Base-by-base conservation (phyloP, 805 yeast species). In the Aciculoconidium aculeatum region DNA sequence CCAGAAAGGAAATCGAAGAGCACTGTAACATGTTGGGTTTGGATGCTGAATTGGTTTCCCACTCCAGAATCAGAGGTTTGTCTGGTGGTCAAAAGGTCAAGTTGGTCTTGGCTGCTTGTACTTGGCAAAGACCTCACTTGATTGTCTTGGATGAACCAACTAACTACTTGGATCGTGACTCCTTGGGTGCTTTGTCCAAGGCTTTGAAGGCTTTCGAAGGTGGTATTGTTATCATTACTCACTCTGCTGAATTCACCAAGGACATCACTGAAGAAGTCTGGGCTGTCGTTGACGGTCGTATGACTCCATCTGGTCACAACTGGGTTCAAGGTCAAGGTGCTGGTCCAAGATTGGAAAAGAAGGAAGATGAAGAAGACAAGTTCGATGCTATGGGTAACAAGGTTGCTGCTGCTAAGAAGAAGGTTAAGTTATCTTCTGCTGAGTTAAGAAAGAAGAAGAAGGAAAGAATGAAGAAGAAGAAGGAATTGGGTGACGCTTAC, bases 401-500 rank as follows among this genome's bases (percentile, higher is more conserved):
- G 94, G 79, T 92, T 69, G 88, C 86, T 58, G 72, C 83, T 65
- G 85, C 75, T 66, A 85, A 87, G 83, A 92, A 92, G 94, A 88
- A 83, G 80, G 75, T 77, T 70, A 92, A 92, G 84, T 77, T 92
- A 62, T 84, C 96, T 51, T 87, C 97, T 64, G 96, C 98, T 49
- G 99, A 92, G 72, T 76, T 90, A 67, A 86, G 99, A 81, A 92
- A 92, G 96, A 92, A 92, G 96, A 92, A 92, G 96, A 92, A 92
- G 95, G 98, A 92, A 76, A 87, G 99, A 81, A 88, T 92, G 97
- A 86, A 83, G 83, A 92, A 90, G 94, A 92, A 90, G 96, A 92
- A 92, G 94, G 95, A 82, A 70, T 69, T 88, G 65, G 97, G 97
- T 77, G 98, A 92, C 64, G 97, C 92, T 68, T 94, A 92, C 67